These are phyloP conservation scores for Leccinum boreale DNA, from an alignment of 768 basidiomycete genomes.

Conservation along the genomic window DNA sequence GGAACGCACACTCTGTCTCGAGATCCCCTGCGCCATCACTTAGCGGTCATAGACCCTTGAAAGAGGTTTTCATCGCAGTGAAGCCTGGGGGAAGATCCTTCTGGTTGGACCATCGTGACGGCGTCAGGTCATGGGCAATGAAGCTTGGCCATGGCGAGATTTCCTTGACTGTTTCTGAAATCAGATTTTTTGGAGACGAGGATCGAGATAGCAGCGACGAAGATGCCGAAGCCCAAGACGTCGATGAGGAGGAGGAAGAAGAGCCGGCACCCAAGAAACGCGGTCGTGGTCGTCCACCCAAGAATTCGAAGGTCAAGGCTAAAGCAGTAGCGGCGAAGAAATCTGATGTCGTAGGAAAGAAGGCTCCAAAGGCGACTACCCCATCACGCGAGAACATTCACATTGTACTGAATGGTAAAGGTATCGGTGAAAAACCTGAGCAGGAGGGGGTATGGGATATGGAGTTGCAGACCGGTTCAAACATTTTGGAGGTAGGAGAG, in stretches of 20 bases:
- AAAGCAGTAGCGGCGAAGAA: slow-evolving; percentile 33
- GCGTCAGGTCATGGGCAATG: slow-evolving; percentile 73
- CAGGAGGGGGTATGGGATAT: slow-evolving; percentile 59
- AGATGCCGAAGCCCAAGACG: slow-evolving; percentile 45
- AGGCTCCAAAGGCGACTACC: slow-evolving; percentile 40
- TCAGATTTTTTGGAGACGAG: slow-evolving; percentile 53
- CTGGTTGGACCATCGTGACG: slow-evolving; percentile 60
- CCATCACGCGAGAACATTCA: slow-evolving; percentile 48
- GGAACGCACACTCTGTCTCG: slow-evolving; percentile 29
- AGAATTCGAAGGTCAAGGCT: slow-evolving; percentile 32
- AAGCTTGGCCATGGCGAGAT: slow-evolving; percentile 57
- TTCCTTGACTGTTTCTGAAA: slow-evolving; percentile 48
- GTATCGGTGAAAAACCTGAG: slow-evolving; percentile 45
- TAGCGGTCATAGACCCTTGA: slow-evolving; percentile 44
- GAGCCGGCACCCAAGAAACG: slow-evolving; percentile 40
- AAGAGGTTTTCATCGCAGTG: slow-evolving; percentile 50
- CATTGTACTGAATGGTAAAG: slow-evolving; percentile 59
- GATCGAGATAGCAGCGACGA: slow-evolving; percentile 59
- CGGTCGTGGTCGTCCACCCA: slow-evolving; percentile 36
- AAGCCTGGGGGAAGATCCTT: slow-evolving; percentile 59
- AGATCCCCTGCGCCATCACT: slow-evolving; percentile 31
- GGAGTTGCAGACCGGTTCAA: slow-evolving; percentile 54
- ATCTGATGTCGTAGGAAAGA: slow-evolving; percentile 37
- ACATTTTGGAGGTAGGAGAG: slow-evolving; percentile 71
- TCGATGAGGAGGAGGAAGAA: slow-evolving; percentile 43